These are phyloP conservation scores for Ascochyta rabiei DNA, from an alignment of 2,329 filamentous ascomycete species.

Conservation along the genomic window DNA sequence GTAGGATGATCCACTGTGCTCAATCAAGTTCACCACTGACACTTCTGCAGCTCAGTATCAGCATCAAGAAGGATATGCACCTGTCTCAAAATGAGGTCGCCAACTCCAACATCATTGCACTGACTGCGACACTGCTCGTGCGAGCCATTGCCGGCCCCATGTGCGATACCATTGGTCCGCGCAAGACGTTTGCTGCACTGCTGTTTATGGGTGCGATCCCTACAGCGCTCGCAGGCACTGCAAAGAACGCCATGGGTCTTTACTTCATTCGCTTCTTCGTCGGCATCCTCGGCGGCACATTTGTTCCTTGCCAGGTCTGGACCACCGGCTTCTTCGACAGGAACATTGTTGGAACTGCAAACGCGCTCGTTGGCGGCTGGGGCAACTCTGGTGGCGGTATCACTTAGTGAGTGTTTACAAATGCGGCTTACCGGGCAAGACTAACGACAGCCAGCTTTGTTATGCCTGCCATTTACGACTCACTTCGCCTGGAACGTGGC, in stretches of 20 bases:
- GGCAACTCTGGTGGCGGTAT: conserved; percentile 89
- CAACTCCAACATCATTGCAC: conserved; percentile 89
- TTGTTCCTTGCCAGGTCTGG: conserved; percentile 91
- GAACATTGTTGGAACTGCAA: conserved; percentile 87
- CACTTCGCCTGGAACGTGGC: conserved; percentile 65
- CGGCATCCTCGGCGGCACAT: conserved; percentile 76
- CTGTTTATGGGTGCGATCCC: conserved; percentile 81
- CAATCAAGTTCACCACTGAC: conserved; percentile 51
- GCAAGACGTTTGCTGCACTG: conserved; percentile 76
- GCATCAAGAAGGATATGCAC: conserved; percentile 78
- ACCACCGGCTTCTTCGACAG: conserved; percentile 93
- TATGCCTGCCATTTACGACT: conserved; percentile 89
- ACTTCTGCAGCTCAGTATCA: conserved; percentile 49
- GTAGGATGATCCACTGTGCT: conserved; percentile 51
- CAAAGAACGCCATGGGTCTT: conserved; percentile 70
- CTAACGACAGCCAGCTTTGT: conserved; percentile 63
- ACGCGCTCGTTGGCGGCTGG: conserved; percentile 81
- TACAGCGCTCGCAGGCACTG: conserved; percentile 79
- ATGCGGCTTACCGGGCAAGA: background rate
- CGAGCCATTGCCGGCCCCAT: conserved; percentile 78
- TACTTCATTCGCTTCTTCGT: conserved; percentile 79
- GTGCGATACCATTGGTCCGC: conserved; percentile 85
- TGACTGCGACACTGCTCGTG: conserved; percentile 68
- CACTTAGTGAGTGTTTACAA: conserved; percentile 64
- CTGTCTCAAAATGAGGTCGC: conserved; percentile 74